Percentiles rank a stretch among this genome's conserved stretches.
Evolutionary conservation across 345 rosid species (phyloP).

Genomic region (Pelargonium nanum): DNA sequence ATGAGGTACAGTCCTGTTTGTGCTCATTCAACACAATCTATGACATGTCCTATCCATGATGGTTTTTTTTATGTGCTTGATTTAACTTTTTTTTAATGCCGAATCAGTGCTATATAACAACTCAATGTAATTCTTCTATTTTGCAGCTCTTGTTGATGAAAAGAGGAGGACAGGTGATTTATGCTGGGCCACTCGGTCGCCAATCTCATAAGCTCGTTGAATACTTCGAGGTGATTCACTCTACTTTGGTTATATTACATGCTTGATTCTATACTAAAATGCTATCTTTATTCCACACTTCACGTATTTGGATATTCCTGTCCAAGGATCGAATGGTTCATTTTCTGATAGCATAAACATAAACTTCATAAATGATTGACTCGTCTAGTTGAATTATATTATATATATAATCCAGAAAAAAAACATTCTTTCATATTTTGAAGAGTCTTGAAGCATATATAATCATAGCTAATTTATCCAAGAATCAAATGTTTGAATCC

Average conservation of each 20-base stretch:
- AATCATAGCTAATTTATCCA: not conserved
- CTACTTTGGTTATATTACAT: no score
- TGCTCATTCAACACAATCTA: not conserved
- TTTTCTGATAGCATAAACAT: no score
- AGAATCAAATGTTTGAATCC: not conserved
- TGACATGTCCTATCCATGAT: not conserved
- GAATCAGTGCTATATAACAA: not conserved
- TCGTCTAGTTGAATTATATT: no score
- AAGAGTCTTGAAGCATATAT: not conserved
- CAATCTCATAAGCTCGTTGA: constrained; percentile 19
- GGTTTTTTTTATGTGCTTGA: not conserved
- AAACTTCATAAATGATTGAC: no score
- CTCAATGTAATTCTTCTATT: constrained; percentile 1
- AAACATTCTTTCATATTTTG: no score
- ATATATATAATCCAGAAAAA: no score
- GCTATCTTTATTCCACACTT: no score
- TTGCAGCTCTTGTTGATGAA: constrained; percentile 28
- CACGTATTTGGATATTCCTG: no score
- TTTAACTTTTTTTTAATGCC: no score
- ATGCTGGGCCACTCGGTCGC: constrained; percentile 28
- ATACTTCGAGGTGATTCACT: constrained; percentile 29
- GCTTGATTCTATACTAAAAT: no score
- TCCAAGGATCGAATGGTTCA: no score
- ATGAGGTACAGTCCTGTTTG: constrained; percentile 12
- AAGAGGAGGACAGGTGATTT: constrained; percentile 31